Percentiles rank a stretch among this genome's conserved stretches.
phyloP scores from a whole-genome alignment of 2,329 filamentous ascomycete species.

The Amauroascus niger region DNA sequence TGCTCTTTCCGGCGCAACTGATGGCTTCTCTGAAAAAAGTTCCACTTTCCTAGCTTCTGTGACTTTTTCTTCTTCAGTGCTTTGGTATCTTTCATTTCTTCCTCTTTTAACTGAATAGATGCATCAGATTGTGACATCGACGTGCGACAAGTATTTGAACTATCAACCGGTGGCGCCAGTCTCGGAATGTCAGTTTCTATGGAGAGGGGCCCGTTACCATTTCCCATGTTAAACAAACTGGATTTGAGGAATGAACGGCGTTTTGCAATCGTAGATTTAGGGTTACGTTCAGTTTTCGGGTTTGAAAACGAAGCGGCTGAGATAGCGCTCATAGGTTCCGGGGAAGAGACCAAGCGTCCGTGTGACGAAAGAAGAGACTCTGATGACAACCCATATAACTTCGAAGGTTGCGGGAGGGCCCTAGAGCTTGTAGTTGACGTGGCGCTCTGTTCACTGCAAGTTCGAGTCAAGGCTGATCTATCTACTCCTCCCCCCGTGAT shows the following conservation, averaged over 20 bases:
- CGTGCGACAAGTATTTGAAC: conserved; percentile 15
- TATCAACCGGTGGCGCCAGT: conserved; percentile 22
- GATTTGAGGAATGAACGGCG: conserved; percentile 21
- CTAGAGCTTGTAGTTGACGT: conserved; percentile 23
- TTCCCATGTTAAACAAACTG: neutral
- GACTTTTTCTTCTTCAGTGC: conserved; percentile 22
- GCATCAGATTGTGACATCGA: conserved; percentile 12
- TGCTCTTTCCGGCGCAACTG: conserved; percentile 22
- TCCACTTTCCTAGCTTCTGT: conserved; percentile 44
- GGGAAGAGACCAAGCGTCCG: conserved; percentile 23
- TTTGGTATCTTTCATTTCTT: conserved; percentile 12
- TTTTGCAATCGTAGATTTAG: conserved; percentile 15
- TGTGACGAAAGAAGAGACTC: conserved; percentile 27
- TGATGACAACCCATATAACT: conserved; percentile 26
- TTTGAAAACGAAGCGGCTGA: neutral
- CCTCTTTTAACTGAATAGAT: conserved; percentile 17
- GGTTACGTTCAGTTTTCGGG: neutral
- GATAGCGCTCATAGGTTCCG: conserved; percentile 25
- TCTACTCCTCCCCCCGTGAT: conserved; percentile 39
- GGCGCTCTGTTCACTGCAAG: conserved; percentile 34
- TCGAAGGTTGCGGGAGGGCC: conserved; percentile 19
- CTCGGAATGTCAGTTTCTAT: conserved; percentile 21
- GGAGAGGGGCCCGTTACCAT: conserved; percentile 7
- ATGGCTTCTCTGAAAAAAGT: conserved; percentile 47
- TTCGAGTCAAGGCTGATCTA: conserved; percentile 27